Percentiles rank a stretch among this genome's conserved stretches.
Conservation (phyloP, 2,329 filamentous ascomycete genomes). For the Pleurostoma richardsiae region DNA sequence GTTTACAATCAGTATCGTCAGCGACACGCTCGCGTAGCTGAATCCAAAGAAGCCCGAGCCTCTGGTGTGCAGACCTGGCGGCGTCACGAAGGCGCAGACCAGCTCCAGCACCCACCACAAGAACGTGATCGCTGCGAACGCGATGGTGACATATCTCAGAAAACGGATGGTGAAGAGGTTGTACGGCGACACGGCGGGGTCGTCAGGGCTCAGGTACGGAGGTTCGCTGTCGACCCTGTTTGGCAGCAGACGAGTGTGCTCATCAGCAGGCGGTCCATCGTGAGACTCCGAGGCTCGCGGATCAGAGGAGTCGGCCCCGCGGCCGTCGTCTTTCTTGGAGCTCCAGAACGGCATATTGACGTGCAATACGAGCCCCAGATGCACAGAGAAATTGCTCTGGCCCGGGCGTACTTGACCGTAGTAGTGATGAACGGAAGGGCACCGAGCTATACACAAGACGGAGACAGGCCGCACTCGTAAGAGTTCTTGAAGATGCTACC, state of each 20-base stretch:
- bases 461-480: too few species aligned
- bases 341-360: conserved; percentile 2
- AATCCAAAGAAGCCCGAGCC: conserved; percentile 94
- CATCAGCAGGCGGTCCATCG: conserved; percentile 29
- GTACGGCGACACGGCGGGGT: conserved; percentile 85
- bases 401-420: too few species aligned
- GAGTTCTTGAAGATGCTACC: too few species aligned
- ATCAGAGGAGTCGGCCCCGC: conserved; percentile 15
- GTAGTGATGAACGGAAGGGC: too few species aligned
- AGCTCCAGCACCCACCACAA: conserved; percentile 91
- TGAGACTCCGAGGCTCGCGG: conserved; percentile 12
- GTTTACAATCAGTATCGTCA: conserved; percentile 69
- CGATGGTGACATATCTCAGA: conserved; percentile 70
- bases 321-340: conserved; percentile 9
- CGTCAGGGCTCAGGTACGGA: conserved; percentile 68
- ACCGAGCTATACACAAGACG: too few species aligned
- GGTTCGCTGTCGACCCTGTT: conserved; percentile 52
- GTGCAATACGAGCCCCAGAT: too few species aligned
- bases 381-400: too few species aligned
- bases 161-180: conserved; percentile 89
- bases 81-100: conserved; percentile 86
- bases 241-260: conserved; percentile 63
- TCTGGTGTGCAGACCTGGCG: conserved; percentile 76
- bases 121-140: conserved; percentile 71
- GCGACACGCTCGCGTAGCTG: conserved; percentile 72